Percentiles rank a stretch among this genome's conserved stretches.
phyloP scores from a whole-genome alignment of 257 asterid genomes.

The Nicotiana paniculata region DNA sequence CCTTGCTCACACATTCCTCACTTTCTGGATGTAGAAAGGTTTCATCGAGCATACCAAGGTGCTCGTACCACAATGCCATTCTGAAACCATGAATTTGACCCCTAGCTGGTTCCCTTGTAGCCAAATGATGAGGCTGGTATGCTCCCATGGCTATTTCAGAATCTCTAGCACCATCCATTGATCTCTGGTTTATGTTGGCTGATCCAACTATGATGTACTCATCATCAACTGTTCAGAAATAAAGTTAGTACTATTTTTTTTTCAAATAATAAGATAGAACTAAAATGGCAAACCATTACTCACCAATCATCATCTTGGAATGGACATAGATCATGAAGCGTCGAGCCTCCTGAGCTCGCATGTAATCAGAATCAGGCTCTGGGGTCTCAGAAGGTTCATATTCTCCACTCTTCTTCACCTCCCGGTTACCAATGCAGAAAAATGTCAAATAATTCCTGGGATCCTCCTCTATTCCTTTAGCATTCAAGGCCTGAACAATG shows the following conservation, averaged over 20 bases:
- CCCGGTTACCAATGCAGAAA: slow-evolving; percentile 79
- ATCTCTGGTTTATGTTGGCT: slow-evolving; percentile 89
- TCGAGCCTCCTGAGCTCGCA: slow-evolving; percentile 66
- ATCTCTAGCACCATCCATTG: slow-evolving; percentile 95
- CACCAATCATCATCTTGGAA: slow-evolving; percentile 91
- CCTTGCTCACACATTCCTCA: slow-evolving; percentile 47
- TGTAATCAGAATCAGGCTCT: slow-evolving; percentile 64
- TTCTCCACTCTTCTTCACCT: slow-evolving; percentile 73
- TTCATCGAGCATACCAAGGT: slow-evolving; percentile 82
- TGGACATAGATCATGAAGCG: slow-evolving; percentile 95
- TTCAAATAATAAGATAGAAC: neutral
- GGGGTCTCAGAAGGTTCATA: slow-evolving; percentile 71
- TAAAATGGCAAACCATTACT: neutral
- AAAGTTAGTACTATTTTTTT: neutral
- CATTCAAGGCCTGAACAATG: slow-evolving; percentile 49
- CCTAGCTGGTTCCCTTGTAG: slow-evolving; percentile 50
- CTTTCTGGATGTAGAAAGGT: slow-evolving; percentile 51
- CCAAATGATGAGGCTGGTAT: slow-evolving; percentile 69
- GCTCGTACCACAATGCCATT: slow-evolving; percentile 90
- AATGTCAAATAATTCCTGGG: slow-evolving; percentile 81
- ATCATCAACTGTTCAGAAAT: slow-evolving; percentile 60
- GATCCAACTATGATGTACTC: slow-evolving; percentile 88
- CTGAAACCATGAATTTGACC: slow-evolving; percentile 87
- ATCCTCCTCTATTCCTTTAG: slow-evolving; percentile 63
- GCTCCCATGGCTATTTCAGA: slow-evolving; percentile 90